These are phyloP conservation scores for Sporothrix luriei DNA, from an alignment of 2,329 filamentous ascomycete species.

Conservation along the genomic window DNA sequence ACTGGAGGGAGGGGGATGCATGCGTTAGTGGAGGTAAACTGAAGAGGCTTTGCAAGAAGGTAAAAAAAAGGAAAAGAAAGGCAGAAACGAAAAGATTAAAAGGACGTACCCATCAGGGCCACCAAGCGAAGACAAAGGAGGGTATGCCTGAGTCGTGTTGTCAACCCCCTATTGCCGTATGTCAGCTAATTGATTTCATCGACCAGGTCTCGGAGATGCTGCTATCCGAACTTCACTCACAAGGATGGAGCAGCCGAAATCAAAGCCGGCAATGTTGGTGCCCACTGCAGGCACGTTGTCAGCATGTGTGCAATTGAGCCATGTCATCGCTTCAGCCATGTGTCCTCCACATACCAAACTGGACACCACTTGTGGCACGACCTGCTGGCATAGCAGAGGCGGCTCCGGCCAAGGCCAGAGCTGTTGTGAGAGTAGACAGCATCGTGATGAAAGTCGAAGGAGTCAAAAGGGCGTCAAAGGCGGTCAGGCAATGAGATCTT, in stretches of 20 bases:
- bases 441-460: background rate
- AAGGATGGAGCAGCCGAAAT: conserved; percentile 49
- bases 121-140: conserved; percentile 37
- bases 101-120: conserved; percentile 37
- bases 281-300: conserved; percentile 21
- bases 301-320: background rate
- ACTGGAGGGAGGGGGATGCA: background rate
- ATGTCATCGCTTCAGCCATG: too few relatives aligned
- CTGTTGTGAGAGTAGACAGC: conserved; percentile 11
- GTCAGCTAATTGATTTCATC: background rate
- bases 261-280: conserved; percentile 49
- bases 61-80: background rate
- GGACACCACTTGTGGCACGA: conserved; percentile 3
- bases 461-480: background rate
- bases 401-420: conserved; percentile 25
- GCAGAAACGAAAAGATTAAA: too few relatives aligned
- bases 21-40: background rate
- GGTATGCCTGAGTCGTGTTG: conserved; percentile 3
- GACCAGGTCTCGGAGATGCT: too few relatives aligned
- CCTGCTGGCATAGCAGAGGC: conserved; percentile 20
- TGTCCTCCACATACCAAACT: conserved; percentile 18
- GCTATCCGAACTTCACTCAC: conserved; percentile 4
- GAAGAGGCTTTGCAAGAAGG: background rate
- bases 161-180: background rate
- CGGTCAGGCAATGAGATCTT: background rate